Evolutionary conservation across 2,329 filamentous ascomycete genomes (phyloP).

Genomic region (Dactylellina sp.): DNA sequence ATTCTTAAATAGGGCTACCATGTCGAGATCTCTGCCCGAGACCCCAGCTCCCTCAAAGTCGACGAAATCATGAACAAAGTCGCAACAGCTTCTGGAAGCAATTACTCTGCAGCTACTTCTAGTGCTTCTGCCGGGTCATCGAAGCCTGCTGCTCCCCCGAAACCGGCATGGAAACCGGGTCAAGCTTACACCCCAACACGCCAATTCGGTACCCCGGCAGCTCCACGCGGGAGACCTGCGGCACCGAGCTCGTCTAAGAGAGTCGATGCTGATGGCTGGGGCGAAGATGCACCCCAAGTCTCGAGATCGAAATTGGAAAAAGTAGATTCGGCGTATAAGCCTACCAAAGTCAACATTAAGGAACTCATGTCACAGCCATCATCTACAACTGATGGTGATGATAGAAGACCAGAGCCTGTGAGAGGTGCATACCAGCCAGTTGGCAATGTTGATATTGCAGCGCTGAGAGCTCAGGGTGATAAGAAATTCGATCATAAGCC

Average conservation of each 20-base stretch:
- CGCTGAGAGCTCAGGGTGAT: constrained; percentile 80
- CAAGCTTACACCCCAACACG: constrained; percentile 87
- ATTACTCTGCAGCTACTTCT: constrained; percentile 81
- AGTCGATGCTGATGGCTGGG: constrained; percentile 91
- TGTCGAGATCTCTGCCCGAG: constrained; percentile 95
- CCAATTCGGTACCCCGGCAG: constrained; percentile 65
- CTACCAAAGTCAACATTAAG: constrained; percentile 93
- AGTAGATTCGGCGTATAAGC: constrained; percentile 90
- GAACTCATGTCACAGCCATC: constrained; percentile 80
- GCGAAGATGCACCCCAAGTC: constrained; percentile 89
- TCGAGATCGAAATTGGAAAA: constrained; percentile 89
- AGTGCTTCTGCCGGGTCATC: constrained; percentile 66
- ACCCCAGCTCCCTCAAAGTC: constrained; percentile 86
- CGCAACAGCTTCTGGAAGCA: constrained; percentile 90
- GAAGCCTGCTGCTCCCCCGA: constrained; percentile 68
- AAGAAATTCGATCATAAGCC: constrained; percentile 77
- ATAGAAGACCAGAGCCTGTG: constrained; percentile 73
- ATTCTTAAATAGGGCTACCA: constrained; percentile 77
- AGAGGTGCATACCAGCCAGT: constrained; percentile 90
- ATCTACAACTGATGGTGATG: constrained; percentile 67
- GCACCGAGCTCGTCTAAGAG: constrained; percentile 68
- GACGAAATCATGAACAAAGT: constrained; percentile 93
- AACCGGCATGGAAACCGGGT: constrained; percentile 82
- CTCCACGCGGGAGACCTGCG: constrained; percentile 69
- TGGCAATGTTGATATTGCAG: constrained; percentile 95